Evolutionary conservation across 75 land plant species (phyloP).

Genomic region (Pinus albicaulis): DNA sequence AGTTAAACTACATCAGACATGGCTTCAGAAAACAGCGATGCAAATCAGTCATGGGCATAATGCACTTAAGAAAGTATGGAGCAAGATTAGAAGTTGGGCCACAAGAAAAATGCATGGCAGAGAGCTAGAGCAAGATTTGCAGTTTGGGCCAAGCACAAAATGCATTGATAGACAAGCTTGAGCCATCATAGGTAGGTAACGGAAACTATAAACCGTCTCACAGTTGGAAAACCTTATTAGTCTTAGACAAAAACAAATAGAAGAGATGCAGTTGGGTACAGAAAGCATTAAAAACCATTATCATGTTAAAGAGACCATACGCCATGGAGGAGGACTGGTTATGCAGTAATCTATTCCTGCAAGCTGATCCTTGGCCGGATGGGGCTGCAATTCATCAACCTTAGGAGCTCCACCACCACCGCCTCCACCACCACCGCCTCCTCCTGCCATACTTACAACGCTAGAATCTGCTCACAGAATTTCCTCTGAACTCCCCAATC

Average conservation of each 20-base stretch:
- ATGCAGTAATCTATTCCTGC: slow-evolving; percentile 75
- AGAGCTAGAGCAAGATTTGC: neutral
- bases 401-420: slow-evolving; percentile 29
- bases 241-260: neutral
- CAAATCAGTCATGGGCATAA: neutral
- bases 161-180: neutral
- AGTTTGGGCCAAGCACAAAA: neutral
- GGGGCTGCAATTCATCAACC: slow-evolving; percentile 52
- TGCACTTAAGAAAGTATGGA: neutral
- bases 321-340: slow-evolving; percentile 87
- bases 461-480: neutral
- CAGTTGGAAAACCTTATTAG: neutral
- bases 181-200: neutral
- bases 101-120: neutral
- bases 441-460: neutral
- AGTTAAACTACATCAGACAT: neutral
- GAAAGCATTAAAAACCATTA: neutral
- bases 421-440: neutral
- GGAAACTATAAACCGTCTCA: neutral
- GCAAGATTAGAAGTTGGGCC: neutral
- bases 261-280: neutral
- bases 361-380: slow-evolving; percentile 75
- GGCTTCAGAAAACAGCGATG: neutral
- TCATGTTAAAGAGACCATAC: slow-evolving; percentile 29
- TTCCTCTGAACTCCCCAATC: too few relatives aligned